Percentiles rank a stretch among this genome's conserved stretches.
These are phyloP conservation scores for Platanus orientalis DNA, from an alignment of 164 flowering plant species.

Conservation along the genomic window DNA sequence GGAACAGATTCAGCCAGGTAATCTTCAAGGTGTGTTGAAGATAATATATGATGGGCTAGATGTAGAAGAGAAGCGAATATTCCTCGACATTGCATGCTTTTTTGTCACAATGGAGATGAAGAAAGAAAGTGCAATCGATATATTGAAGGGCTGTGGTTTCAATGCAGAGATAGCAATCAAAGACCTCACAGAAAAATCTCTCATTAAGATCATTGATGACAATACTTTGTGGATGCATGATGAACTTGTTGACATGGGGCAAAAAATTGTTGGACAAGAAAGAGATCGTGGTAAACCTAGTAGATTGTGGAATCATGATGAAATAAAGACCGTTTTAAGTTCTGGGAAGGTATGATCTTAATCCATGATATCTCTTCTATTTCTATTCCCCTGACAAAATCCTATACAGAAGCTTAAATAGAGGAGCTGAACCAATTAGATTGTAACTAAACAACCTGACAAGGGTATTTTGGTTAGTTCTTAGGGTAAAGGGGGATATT, in stretches of 20 bases:
- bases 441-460: no score
- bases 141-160: conserved; percentile 12
- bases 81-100: conserved; percentile 53
- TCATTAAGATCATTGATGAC: conserved; percentile 24
- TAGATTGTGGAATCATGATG: conserved; percentile 39
- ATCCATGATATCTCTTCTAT: no score
- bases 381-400: no score
- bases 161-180: conserved; percentile 27
- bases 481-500: no score
- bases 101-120: conserved; percentile 19
- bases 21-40: conserved; percentile 32
- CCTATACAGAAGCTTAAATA: no score
- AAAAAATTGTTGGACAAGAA: conserved; percentile 34
- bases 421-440: no score
- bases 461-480: no score
- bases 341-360: neutral
- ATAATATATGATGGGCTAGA: conserved; percentile 46
- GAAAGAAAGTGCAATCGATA: conserved; percentile 28
- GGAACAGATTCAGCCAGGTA: conserved; percentile 19
- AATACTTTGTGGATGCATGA: conserved; percentile 41
- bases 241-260: conserved; percentile 49
- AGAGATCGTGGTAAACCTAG: conserved; percentile 37
- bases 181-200: conserved; percentile 29
- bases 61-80: conserved; percentile 12
- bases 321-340: conserved; percentile 11